Conservation (phyloP, 441 rosid genomes). For the Mallotus repandus region DNA sequence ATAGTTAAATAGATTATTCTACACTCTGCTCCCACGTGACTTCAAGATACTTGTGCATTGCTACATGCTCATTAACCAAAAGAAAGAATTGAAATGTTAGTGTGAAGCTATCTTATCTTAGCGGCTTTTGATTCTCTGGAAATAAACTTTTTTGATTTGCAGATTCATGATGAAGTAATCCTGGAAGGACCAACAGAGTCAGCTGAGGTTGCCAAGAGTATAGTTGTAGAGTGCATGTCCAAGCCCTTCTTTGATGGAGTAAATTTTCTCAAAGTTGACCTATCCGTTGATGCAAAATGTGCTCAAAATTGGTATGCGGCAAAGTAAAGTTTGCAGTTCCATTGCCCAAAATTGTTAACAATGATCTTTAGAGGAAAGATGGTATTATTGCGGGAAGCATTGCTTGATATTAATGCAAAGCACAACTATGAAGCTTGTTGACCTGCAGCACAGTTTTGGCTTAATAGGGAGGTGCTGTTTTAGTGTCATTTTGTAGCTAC, state of each 20-base stretch:
- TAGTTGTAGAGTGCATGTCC: slow-evolving; percentile 89
- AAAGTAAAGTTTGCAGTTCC: slow-evolving; percentile 38
- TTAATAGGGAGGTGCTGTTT: background rate
- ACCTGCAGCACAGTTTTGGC: slow-evolving; percentile 3
- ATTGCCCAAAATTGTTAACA: background rate
- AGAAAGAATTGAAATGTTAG: background rate
- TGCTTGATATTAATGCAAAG: background rate
- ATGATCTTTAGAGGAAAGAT: slow-evolving; percentile 1
- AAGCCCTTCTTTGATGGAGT: slow-evolving; percentile 77
- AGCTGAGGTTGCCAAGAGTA: slow-evolving; percentile 74
- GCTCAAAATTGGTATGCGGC: slow-evolving; percentile 93
- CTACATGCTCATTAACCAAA: background rate
- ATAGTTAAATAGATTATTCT: background rate
- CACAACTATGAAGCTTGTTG: slow-evolving; percentile 2
- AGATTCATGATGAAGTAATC: slow-evolving; percentile 99
- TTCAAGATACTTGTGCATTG: background rate
- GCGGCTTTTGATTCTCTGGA: background rate
- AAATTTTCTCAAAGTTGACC: slow-evolving; percentile 76
- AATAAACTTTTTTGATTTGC: slow-evolving; percentile 28
- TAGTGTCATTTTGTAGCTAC: background rate
- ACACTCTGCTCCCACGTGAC: background rate
- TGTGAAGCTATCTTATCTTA: background rate
- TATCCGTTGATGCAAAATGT: slow-evolving; percentile 89
- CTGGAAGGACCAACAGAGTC: slow-evolving; percentile 96
- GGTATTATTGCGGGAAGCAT: slow-evolving; percentile 12